Percentiles rank a stretch among this genome's conserved stretches.
These are phyloP conservation scores for Rhizopogon vesiculosus DNA, from an alignment of 768 basidiomycete genomes.

Conservation along the genomic window DNA sequence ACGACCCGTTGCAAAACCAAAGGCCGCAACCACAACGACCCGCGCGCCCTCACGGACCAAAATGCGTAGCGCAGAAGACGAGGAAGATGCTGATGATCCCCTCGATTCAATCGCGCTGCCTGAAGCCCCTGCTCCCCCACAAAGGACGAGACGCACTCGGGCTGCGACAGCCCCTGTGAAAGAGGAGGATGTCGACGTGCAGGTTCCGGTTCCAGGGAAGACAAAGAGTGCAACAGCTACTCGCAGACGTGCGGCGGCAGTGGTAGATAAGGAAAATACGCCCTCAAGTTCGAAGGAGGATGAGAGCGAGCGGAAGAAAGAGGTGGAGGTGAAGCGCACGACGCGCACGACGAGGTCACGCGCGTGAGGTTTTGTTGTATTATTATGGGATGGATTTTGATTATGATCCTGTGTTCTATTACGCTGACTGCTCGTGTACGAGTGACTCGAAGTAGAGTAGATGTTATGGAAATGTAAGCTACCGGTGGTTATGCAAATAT, in stretches of 20 bases:
- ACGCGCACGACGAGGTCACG: constrained; percentile 2
- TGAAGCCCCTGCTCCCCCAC: not conserved
- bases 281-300: constrained; percentile 10
- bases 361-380: not conserved
- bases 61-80: not conserved
- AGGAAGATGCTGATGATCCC: constrained; percentile 6
- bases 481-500: not conserved
- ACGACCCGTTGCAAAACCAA: not conserved
- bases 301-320: constrained; percentile 1
- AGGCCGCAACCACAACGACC: not conserved
- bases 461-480: not conserved
- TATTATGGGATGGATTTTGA: not conserved
- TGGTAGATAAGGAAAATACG: constrained; percentile 9
- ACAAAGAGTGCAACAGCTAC: not conserved
- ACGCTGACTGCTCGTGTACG: not conserved
- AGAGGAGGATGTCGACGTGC: constrained; percentile 2
- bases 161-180: constrained; percentile 2
- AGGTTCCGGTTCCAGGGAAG: not conserved
- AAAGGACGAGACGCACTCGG: constrained; percentile 1
- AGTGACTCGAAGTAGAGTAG: too few species aligned
- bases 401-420: not conserved
- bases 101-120: constrained; percentile 7
- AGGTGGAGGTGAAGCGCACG: constrained; percentile 5
- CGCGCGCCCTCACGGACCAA: not conserved
- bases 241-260: constrained; percentile 3